Evolutionary conservation across 257 asterid species (phyloP), one percentile per base, ranked within the genome.

Genomic region (Plantago ovata): DNA sequence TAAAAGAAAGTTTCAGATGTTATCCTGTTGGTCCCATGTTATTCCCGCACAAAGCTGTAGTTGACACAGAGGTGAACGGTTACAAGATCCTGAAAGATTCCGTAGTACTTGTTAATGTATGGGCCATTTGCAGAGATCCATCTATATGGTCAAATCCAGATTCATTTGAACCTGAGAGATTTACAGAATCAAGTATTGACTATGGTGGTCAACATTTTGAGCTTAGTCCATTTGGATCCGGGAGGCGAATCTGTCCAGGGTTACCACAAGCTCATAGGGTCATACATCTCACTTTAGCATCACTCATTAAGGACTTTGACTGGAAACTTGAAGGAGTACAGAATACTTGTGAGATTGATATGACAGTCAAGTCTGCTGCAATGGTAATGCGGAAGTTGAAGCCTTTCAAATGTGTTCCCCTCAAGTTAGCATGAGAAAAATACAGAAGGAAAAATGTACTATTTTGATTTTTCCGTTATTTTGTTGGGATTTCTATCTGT

Each of bases 281-380:
- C 59, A 38, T 49, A 51, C 67, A 62, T n/a, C 38, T 62, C 8
- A 49, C 20, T 52, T 3, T 43, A 28, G 63, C 53, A 14, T 19
- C 63, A 9, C 24, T 58, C 21, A 23, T 58, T 11, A 52, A 58
- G 1, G n/a, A 10, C 32, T 58, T 43, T 5, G 53, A 10, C 0
- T 58, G 63, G 63, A 58, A 14, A 24, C 59, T 62, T 33, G 46
- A 58, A 23, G 72, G n/a, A 10, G 72, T 61, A 21, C 7, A 54
- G 3, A 57, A 13, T 3, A 43, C 41, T 6, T 61, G 28, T 23
- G 58, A 65, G 5, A 18, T 67, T 7, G 74, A 68, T 48, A 53
- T 63, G 71, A 39, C 13, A n/a, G 79, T 43, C 32, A 51, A 44
- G 1, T 50, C 50, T 38, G 79, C n/a, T n/a, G n/a, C n/a, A n/a